A percentile compares a stretch with the other conserved stretches of the same genome.
phyloP scores from a whole-genome alignment of 192 early-diverging fungal genomes.

The Coemansia guatemalensis region DNA sequence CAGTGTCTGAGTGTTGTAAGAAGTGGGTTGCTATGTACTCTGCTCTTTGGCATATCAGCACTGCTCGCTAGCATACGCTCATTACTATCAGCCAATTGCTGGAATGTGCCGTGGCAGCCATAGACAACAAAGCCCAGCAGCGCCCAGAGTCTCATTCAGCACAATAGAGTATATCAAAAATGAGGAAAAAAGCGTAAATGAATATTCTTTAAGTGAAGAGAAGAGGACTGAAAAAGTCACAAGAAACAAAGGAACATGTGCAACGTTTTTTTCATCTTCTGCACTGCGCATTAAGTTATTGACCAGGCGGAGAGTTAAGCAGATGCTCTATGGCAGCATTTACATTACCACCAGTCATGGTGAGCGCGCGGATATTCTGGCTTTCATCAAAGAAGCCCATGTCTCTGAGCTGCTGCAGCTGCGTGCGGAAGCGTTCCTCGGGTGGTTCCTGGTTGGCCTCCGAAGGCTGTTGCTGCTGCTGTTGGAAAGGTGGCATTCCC shows the following conservation, averaged over 20 bases:
- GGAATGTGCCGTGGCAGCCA: no score
- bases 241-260: not conserved
- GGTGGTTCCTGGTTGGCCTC: constrained; percentile 38
- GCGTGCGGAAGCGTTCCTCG: constrained; percentile 61
- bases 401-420: constrained; percentile 85
- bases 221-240: not conserved
- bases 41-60: not conserved
- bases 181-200: no score
- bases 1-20: constrained; percentile 10
- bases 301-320: constrained; percentile 39
- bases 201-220: not conserved
- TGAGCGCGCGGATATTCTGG: constrained; percentile 88
- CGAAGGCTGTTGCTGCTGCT: not conserved
- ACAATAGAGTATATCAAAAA: no score
- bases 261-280: no score
- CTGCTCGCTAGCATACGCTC: not conserved
- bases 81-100: not conserved
- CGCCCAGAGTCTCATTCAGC: no score
- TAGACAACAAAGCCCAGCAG: no score
- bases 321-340: constrained; percentile 90
- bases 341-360: constrained; percentile 82
- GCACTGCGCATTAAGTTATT: not conserved
- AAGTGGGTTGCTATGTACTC: not conserved
- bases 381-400: constrained; percentile 94
- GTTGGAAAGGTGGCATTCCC: not conserved